Percentiles rank a stretch among this genome's conserved stretches.
phyloP scores from a whole-genome alignment of 352 stramenopile genomes.

The Globisporangium paroecandrum region DNA sequence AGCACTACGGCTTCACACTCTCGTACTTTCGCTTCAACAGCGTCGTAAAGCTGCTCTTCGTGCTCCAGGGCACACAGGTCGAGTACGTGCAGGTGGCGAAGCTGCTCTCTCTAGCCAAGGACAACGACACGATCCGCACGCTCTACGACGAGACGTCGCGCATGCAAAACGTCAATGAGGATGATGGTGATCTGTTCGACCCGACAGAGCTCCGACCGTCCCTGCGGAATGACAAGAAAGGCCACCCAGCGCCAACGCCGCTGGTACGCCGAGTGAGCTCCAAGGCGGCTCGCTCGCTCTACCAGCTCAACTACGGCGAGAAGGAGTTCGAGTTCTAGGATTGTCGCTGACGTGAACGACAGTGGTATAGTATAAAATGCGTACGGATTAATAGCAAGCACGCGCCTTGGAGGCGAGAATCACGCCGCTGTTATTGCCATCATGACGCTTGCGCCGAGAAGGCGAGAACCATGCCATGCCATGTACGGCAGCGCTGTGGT shows the following conservation, averaged over 20 bases:
- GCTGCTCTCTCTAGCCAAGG: constrained; percentile 31
- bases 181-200: background rate
- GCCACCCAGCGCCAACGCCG: background rate
- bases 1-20: constrained; percentile 39
- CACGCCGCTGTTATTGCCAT: too few relatives aligned
- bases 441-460: too few relatives aligned
- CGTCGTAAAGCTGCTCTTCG: constrained; percentile 52
- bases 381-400: too few relatives aligned
- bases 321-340: constrained; percentile 10
- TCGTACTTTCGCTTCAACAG: constrained; percentile 63
- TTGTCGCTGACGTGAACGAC: too few relatives aligned
- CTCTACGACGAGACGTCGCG: constrained; percentile 10
- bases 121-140: constrained; percentile 5
- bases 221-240: background rate
- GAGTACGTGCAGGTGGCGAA: constrained; percentile 46
- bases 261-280: constrained; percentile 11
- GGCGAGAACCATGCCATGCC: too few relatives aligned
- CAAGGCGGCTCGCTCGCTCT: constrained; percentile 13
- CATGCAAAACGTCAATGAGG: background rate
- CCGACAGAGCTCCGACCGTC: background rate
- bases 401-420: too few relatives aligned
- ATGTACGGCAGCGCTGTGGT: too few relatives aligned
- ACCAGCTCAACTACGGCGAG: constrained; percentile 7
- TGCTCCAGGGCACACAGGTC: constrained; percentile 33
- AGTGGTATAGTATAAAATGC: too few relatives aligned